Percentiles rank a stretch among this genome's conserved stretches.
phyloP scores from a whole-genome alignment of 371 early-diverging fungal genomes.

The Entomophthora muscae region DNA sequence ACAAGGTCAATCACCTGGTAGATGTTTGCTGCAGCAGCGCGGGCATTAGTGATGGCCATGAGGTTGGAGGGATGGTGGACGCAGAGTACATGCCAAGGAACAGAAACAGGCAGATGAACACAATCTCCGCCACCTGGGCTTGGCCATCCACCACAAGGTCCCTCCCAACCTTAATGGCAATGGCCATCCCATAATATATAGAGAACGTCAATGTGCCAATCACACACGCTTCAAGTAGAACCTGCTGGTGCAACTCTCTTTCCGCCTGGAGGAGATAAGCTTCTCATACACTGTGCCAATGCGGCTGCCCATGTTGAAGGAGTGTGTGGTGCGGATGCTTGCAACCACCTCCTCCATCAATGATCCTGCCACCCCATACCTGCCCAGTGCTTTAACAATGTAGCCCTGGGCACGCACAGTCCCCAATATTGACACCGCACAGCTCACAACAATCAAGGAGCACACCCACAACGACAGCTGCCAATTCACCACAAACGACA shows the following conservation, averaged over 20 bases:
- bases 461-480: too few species aligned
- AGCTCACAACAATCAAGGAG: too few species aligned
- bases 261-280: conserved; percentile 30
- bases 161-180: conserved; percentile 64
- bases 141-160: conserved; percentile 25
- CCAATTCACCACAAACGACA: too few species aligned
- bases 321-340: conserved; percentile 66
- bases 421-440: too few species aligned
- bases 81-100: conserved; percentile 21
- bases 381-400: too few species aligned
- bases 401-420: too few species aligned
- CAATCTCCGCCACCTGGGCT: conserved; percentile 26
- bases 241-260: conserved; percentile 24
- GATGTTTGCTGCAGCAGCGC: conserved; percentile 43
- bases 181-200: conserved; percentile 40
- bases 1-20: conserved; percentile 55
- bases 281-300: conserved; percentile 36
- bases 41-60: conserved; percentile 37
- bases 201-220: conserved; percentile 45
- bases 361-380: conserved; percentile 40
- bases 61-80: conserved; percentile 32
- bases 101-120: conserved; percentile 46
- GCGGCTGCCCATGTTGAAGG: conserved; percentile 58
- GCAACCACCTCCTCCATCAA: conserved; percentile 70
- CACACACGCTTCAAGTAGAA: conserved; percentile 24